phyloP scores from a whole-genome alignment of 306 rosid species.

The Herpetospermum pedunculosum region DNA sequence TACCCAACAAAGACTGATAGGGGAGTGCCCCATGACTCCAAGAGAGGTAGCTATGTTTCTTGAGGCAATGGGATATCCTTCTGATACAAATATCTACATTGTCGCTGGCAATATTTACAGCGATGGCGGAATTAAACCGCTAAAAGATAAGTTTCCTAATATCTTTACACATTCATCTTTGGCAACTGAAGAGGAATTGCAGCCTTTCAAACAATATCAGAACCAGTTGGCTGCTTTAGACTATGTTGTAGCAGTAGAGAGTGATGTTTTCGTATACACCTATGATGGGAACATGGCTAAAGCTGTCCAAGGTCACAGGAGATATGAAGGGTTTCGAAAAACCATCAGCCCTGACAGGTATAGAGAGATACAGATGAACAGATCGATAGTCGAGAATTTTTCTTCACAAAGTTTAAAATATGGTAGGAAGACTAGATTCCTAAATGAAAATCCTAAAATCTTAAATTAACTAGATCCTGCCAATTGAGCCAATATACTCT shows the following conservation, averaged over 20 bases:
- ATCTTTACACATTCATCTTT: conserved; percentile 71
- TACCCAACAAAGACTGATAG: conserved; percentile 47
- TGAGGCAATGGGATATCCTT: conserved; percentile 96
- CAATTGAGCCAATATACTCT: not conserved
- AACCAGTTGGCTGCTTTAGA: conserved; percentile 96
- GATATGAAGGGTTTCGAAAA: conserved; percentile 80
- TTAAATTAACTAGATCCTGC: not conserved
- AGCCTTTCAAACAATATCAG: conserved; percentile 64
- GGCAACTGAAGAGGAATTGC: conserved; percentile 73
- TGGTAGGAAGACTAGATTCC: not conserved
- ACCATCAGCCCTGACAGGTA: conserved; percentile 93
- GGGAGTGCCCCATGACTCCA: conserved; percentile 99
- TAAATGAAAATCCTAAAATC: not conserved
- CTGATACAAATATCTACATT: conserved; percentile 83
- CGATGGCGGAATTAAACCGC: conserved; percentile 48
- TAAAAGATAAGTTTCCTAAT: conserved; percentile 55
- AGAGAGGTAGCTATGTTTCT: conserved; percentile 93
- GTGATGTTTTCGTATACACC: conserved; percentile 88
- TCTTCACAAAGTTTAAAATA: not conserved
- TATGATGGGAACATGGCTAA: conserved; percentile 99
- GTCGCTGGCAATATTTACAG: conserved; percentile 95
- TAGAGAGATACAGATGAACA: not conserved
- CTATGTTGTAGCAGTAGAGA: conserved; percentile 68
- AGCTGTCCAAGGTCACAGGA: conserved; percentile 93
- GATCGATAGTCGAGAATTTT: not conserved